Evolutionary conservation across 805 yeast genomes (phyloP), one percentile per base, ranked within the genome.

Genomic region (Debaryomyces maramus): DNA sequence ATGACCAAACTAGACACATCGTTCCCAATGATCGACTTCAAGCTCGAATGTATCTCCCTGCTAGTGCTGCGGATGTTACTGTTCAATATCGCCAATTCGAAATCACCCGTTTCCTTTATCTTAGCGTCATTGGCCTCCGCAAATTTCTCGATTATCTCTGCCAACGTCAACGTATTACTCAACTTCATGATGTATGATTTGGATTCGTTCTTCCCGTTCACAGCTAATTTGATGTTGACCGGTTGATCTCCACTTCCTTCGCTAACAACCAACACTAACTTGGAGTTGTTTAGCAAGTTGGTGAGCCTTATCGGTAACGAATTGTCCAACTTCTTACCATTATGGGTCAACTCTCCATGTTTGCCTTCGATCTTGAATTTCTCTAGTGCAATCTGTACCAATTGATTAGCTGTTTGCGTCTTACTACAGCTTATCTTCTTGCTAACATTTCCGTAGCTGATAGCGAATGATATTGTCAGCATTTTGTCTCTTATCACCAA

Each of bases 241-340:
- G 39, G 43, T 5, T 32, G 26, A 3, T 37, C 34, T 7, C 30
- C 16, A 8, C 15, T 31, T 1, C 9, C 17, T 18, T 48, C 35
- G 6, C 30, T 40, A 10, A 51, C 34, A 36, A 42, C 43, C 14
- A 69, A 47, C 13, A 39, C 43, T 19, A 70, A 43, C 41, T 61
- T 67, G 26, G 68, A 52, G 39, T 68, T 69, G 42, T 61, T 67
- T 16, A 56, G 43, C 17, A 70, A 47, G 20, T 50, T 56, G 11
- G 68, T 56, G 30, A 63, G 55, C 33, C 70, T 46, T 6, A 70
- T 35, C 1, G 72, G 65, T 18, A 63, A 50, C 13, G 63, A 43
- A 3, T 49, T 41, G 39, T 70, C 73, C 15, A 69, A 44, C 9
- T 36, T 49, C 39, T 63, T 65, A 40, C 56, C 53, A 32, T 62